Conservation (phyloP, 2,329 filamentous ascomycete species). For the Thyridium curvatum region DNA sequence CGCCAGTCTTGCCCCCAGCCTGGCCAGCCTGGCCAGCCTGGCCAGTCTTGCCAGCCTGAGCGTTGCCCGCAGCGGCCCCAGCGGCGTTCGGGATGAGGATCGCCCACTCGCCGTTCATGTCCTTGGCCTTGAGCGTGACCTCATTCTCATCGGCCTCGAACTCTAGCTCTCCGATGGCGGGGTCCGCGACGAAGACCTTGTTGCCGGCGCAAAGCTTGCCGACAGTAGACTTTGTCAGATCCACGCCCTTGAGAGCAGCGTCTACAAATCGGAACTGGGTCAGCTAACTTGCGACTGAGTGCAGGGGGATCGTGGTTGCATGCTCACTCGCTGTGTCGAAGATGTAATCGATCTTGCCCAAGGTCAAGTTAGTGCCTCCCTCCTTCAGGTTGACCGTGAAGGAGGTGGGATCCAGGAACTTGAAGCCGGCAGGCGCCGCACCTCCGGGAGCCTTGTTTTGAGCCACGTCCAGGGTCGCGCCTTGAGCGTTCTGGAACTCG, state of each 20-base stretch:
- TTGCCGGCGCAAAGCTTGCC: conserved; percentile 27
- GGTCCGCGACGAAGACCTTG: conserved; percentile 27
- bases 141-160: conserved; percentile 35
- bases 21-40: too few relatives aligned
- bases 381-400: conserved; percentile 26
- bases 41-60: too few relatives aligned
- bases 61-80: conserved; percentile 7
- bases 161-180: conserved; percentile 24
- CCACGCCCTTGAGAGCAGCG: too few relatives aligned
- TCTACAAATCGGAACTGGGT: too few relatives aligned
- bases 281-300: too few relatives aligned
- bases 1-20: too few relatives aligned
- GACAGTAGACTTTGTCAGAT: conserved; percentile 6
- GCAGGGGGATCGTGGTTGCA: too few relatives aligned
- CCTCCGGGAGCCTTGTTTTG: conserved; percentile 27
- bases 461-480: conserved; percentile 25
- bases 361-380: conserved; percentile 20
- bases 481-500: conserved; percentile 28
- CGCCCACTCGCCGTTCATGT: conserved; percentile 25
- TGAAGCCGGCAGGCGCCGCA: conserved; percentile 25
- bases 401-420: conserved; percentile 26
- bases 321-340: conserved; percentile 25
- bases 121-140: conserved; percentile 19
- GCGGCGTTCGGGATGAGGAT: conserved; percentile 22
- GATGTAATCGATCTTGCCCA: conserved; percentile 34